Percentiles rank a stretch among this genome's conserved stretches.
These are phyloP conservation scores for Fagus crenata DNA, from an alignment of 306 rosid genomes.

Conservation along the genomic window DNA sequence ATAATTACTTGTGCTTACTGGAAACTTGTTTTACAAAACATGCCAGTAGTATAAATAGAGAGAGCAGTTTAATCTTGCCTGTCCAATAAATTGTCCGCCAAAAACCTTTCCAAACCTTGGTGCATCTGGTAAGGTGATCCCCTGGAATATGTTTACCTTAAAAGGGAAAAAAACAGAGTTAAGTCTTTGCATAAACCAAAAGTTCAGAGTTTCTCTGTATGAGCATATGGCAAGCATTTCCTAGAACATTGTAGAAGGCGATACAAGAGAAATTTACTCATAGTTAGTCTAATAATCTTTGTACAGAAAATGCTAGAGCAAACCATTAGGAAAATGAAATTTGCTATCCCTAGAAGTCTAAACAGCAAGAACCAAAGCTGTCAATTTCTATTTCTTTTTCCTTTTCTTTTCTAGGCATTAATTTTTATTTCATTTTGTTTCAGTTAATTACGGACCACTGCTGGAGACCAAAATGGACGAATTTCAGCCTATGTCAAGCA, in stretches of 20 bases:
- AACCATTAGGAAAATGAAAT: background rate
- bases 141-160: slow-evolving; percentile 77
- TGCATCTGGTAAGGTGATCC: slow-evolving; percentile 77
- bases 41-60: background rate
- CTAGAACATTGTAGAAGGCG: background rate
- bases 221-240: background rate
- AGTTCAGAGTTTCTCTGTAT: background rate
- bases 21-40: background rate
- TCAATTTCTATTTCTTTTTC: background rate
- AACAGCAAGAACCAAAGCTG: background rate
- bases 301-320: background rate
- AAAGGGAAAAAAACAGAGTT: slow-evolving; percentile 22
- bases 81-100: slow-evolving; percentile 89
- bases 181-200: slow-evolving; percentile 7
- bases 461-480: background rate
- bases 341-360: background rate
- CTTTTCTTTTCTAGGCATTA: background rate
- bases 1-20: background rate
- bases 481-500: background rate
- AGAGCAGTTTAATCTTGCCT: slow-evolving; percentile 51
- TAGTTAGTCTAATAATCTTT: background rate
- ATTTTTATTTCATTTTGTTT: background rate
- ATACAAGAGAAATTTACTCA: background rate
- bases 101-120: slow-evolving; percentile 86
- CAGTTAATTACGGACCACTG: background rate